A percentile compares a stretch with the other conserved stretches of the same genome.
Conservation (phyloP, 148 eudicot species). For the Vaccinium corymbosum region DNA sequence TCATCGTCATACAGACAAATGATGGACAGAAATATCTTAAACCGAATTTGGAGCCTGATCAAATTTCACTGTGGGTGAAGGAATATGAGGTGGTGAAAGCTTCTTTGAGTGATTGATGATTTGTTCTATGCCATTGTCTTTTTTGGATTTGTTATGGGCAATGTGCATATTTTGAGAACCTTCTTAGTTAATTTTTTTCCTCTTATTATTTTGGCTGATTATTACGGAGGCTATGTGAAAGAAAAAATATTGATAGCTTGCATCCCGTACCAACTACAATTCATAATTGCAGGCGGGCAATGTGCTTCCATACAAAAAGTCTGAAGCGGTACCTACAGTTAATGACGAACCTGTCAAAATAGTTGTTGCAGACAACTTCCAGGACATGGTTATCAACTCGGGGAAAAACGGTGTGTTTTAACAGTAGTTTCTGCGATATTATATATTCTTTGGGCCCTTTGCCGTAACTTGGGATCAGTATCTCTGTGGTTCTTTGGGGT, state of each 20-base stretch:
- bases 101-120: neutral
- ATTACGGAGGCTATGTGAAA: neutral
- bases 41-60: constrained; percentile 67
- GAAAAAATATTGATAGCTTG: neutral
- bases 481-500: neutral
- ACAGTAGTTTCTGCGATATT: neutral
- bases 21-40: constrained; percentile 84
- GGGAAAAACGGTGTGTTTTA: constrained; percentile 49
- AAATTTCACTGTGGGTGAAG: constrained; percentile 71
- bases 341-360: constrained; percentile 70
- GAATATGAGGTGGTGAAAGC: constrained; percentile 67
- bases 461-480: neutral
- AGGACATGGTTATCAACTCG: constrained; percentile 54
- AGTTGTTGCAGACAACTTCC: constrained; percentile 56
- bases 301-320: constrained; percentile 46
- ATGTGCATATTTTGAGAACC: neutral
- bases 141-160: neutral
- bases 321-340: constrained; percentile 55
- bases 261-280: neutral
- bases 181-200: constrained; percentile 2
- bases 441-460: neutral
- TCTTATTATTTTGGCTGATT: neutral
- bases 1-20: constrained; percentile 64
- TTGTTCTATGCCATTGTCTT: neutral
- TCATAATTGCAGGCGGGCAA: constrained; percentile 50